Base-by-base conservation (phyloP, 345 rosid species). In the Cardamine resedifolia region DNA sequence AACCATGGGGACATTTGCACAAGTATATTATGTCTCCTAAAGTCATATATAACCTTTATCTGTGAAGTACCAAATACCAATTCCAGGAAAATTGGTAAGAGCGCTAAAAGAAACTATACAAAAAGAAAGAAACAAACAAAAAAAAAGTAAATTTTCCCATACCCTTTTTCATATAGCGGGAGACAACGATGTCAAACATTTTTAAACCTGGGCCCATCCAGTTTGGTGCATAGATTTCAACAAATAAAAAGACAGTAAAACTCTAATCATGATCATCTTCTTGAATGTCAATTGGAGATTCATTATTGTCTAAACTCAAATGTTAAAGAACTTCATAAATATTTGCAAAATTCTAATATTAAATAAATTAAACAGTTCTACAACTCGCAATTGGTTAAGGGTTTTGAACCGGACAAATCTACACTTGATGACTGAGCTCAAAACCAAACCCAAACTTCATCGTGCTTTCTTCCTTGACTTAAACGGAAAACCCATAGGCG, bases 401-500 rank as follows among this genome's bases (percentile, higher is more conserved):
- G 14, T 30, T 49, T 20, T 67, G 16, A 67, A 59, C 59, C 33
- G 52, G 12, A 58, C 5, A 72, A 58, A 50, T 72, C 85, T 81
- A 85, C 80, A 80, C 78, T 84, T 68, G 64, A 79, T 38, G 30
- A 47, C 49, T 61, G 45, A 67, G 49, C 69, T 60, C 31, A 62
- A 60, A 45, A 45, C 39, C 41, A 58, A 68, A 65, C 48, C 12
- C 24, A 1, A 19, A 44, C 51, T 38, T 81, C 81, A 81, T 78
- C 84, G 62, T 38, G 73, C 78, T 51, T 81, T 86, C 78, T 72
- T 82, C 80, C 83, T 78, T n/a, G 88, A 79, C 52, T 82, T 84
- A n/a, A 82, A 86, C 24, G 79, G 84, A 56, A 86, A 82, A 49
- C 84, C 80, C 60, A 82, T 75, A 9, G 90, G 96, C 14, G 96